Evolutionary conservation across 75 land plant species (phyloP).

Genomic region (Cryptomeria japonica): DNA sequence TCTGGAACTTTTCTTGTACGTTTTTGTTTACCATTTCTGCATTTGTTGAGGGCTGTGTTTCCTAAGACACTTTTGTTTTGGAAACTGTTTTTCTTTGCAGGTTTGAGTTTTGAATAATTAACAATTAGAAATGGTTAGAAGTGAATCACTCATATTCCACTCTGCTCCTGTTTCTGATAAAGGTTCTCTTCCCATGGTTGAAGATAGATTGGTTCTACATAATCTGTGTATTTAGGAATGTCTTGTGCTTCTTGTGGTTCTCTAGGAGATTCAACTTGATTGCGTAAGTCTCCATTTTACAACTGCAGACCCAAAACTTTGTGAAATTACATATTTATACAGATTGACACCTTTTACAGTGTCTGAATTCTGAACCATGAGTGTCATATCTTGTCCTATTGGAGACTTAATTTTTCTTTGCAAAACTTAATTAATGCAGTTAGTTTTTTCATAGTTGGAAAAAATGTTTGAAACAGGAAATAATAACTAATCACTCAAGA

Average conservation of each 20-base stretch:
- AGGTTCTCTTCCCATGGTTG: neutral
- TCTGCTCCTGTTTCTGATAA: neutral
- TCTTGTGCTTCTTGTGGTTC: neutral
- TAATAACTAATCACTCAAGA: too few relatives aligned
- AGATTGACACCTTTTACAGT: neutral
- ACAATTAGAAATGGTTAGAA: too few relatives aligned
- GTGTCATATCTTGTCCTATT: neutral
- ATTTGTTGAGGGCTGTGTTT: too few relatives aligned
- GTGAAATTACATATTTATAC: neutral
- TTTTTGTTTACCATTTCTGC: too few relatives aligned
- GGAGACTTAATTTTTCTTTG: neutral
- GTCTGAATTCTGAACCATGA: neutral
- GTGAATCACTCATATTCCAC: neutral
- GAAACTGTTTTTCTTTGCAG: too few relatives aligned
- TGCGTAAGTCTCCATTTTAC: neutral
- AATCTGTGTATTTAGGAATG: neutral
- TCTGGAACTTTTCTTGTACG: too few relatives aligned
- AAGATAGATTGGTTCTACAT: neutral
- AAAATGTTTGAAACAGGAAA: neutral
- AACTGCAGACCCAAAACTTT: neutral
- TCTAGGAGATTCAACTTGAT: neutral
- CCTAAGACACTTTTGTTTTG: too few relatives aligned
- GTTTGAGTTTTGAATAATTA: neutral
- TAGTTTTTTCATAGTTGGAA: neutral
- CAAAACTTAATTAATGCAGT: neutral